Conservation (phyloP, 768 basidiomycete genomes). For the Rickenella mellea region DNA sequence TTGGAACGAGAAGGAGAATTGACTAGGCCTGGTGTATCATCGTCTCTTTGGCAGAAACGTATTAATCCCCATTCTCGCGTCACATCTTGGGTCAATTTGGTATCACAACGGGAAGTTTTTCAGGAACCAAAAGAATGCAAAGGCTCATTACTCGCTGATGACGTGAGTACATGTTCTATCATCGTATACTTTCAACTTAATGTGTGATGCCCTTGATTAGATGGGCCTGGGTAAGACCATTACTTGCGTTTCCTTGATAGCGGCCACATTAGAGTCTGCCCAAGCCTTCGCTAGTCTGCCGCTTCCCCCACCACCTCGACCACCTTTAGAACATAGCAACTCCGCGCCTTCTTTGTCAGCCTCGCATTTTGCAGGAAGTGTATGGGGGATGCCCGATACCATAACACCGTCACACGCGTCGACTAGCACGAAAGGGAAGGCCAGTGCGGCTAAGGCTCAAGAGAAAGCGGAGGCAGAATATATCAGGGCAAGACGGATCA, state of each 20-base stretch:
- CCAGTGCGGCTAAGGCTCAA: conserved; percentile 53
- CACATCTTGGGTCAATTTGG: conserved; percentile 69
- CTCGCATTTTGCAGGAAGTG: conserved; percentile 63
- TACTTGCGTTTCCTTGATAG: conserved; percentile 88
- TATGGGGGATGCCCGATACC: conserved; percentile 76
- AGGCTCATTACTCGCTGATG: conserved; percentile 92
- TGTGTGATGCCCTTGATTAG: conserved; percentile 29
- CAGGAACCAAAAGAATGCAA: conserved; percentile 64
- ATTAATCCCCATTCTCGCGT: conserved; percentile 36
- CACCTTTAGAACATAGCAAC: conserved; percentile 13
- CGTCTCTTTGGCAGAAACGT: conserved; percentile 64
- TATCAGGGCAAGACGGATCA: conserved; percentile 64
- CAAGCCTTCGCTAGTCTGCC: conserved; percentile 46
- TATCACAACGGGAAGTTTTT: conserved; percentile 71
- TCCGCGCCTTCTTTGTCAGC: conserved; percentile 29
- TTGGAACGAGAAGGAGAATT: conserved; percentile 75
- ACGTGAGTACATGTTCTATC: conserved; percentile 48
- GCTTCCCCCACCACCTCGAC: conserved; percentile 27
- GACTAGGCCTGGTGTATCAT: conserved; percentile 43
- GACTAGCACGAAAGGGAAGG: conserved; percentile 47
- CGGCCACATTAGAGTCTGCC: conserved; percentile 70
- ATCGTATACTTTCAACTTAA: conserved; percentile 8
- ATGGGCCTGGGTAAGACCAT: conserved; percentile 99
- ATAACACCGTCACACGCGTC: conserved; percentile 19
- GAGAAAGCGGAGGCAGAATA: conserved; percentile 68